Evolutionary conservation across 2,329 filamentous ascomycete species (phyloP), one percentile per base, ranked within the genome.

Genomic region (Didymosphaeria variabile): DNA sequence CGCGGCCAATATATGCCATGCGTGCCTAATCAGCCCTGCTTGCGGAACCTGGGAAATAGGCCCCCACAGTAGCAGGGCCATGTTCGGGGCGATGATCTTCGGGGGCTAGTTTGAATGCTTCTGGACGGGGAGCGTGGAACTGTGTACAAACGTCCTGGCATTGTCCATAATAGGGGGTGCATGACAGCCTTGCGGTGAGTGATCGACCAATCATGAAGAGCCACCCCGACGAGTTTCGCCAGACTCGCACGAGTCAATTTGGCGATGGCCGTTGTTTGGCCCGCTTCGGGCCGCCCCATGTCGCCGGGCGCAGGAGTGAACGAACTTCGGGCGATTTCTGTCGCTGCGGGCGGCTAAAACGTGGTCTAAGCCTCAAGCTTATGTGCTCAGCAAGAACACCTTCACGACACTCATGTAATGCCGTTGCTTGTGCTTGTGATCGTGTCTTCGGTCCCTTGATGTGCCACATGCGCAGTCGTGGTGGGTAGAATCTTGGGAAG

Each of bases 321-420:
- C 26, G 51, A 32, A 17, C 17, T 7, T 45, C 52, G 38, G 52
- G 9, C 17, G 29, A 19, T 44, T 17, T 23, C 15, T 31, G 23
- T 10, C 19, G 12, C 9, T 44, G 38, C 17, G 34, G 23, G 17
- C 38, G 34, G 50, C 19, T 29, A 40, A n/a, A 1, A 40, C 50
- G 32, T 29, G 50, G 21, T 5, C 49, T n/a, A 44, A 23, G n/a
- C 42, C 47, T 50, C n/a, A 50, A 50, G 29, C 47, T 50, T 34
- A 50, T n/a, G 29, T 34, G 47, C 10, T 23, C 47, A 15, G 29
- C 9, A 32, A 19, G 47, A 34, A 45, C 10, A 45, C 12, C 23
- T 23, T 31, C 17, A 31, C 23, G 26, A 29, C 4, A 47, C 21
- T n/a, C n/a, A 29, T 47, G 19, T 3, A 29, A 47, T 4, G 21